Evolutionary conservation across 768 basidiomycete species (phyloP), one percentile per base, ranked within the genome.

Genomic region (Cytidiella melzeri): DNA sequence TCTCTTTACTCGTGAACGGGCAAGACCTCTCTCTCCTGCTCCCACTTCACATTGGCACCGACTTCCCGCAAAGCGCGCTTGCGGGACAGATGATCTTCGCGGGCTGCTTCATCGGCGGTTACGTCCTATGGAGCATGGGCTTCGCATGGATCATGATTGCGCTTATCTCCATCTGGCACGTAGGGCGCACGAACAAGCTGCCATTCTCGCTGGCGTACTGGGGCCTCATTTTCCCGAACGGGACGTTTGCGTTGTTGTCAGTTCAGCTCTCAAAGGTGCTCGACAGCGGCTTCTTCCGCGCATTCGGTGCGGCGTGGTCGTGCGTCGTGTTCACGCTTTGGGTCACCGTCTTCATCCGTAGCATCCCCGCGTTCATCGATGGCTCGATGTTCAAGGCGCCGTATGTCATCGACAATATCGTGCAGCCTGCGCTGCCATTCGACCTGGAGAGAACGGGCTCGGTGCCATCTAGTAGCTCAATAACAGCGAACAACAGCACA

Each of bases 201-300:
- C 66, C 67, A 0, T 79, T 80, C 53, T 64, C 69, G 5, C 54
- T 80, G 50, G 67, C 68, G 0, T 78, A 74, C 57, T 80, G 79
- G 78, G 79, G 77, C 4, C 64, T 73, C 15, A 65, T 80, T 53
- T 81, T 80, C 67, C 79, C 79, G 20, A 77, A 73, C 59, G 79
- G 70, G 4, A 76, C 76, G 3, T 79, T 73, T 56, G 70, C 74
- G 9, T 52, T 79, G 12, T 65, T 77, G 21, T 73, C 73, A 0
- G 69, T 79, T 13, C 70, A 78, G 54, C 63, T 83, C 3, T 76
- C 73, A 1, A 59, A 45, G 21, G 71, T 76, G 15, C 63, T 81
- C n/a, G 63, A 78, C 26, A 76, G 74, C 43, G 58, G 60, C 1
- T 74, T 76, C 60, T 79, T 81, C 63, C 66, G 71, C 36, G 74